phyloP scores from a whole-genome alignment of 2,329 filamentous ascomycete genomes.

The Ophiostoma quercus region DNA sequence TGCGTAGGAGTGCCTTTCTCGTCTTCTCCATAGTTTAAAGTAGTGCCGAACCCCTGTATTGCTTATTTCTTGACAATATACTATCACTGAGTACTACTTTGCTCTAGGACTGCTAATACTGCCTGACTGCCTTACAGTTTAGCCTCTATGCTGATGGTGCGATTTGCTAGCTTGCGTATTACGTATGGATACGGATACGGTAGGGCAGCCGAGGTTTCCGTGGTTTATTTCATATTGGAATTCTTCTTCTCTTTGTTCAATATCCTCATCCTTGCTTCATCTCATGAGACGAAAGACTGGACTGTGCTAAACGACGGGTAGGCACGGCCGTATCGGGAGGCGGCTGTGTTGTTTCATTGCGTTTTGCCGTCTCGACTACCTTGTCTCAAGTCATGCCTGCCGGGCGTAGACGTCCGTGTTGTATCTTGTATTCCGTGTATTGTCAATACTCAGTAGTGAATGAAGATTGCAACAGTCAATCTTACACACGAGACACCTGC shows the following conservation, averaged over 20 bases:
- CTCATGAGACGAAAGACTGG: background rate
- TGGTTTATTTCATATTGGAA: background rate
- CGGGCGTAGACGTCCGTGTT: background rate
- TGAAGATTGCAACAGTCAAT: background rate
- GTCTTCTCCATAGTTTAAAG: slow-evolving; percentile 7
- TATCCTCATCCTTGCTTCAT: background rate
- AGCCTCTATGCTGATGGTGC: background rate
- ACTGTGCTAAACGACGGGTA: background rate
- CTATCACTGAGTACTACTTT: background rate
- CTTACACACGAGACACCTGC: slow-evolving; percentile 7
- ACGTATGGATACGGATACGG: background rate
- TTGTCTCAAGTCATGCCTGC: background rate
- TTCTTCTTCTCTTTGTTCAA: background rate
- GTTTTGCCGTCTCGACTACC: background rate
- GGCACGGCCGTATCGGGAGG: background rate
- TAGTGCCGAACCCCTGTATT: slow-evolving; percentile 5
- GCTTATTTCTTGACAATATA: background rate
- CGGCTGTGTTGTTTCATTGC: slow-evolving; percentile 10
- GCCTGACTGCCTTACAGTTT: too few species aligned
- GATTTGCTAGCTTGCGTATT: background rate
- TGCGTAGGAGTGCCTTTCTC: background rate
- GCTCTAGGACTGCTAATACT: background rate
- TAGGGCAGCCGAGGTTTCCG: slow-evolving; percentile 5
- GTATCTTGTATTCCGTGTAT: background rate
- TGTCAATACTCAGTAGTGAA: too few species aligned